A percentile compares a stretch with the other conserved stretches of the same genome.
Evolutionary conservation across 768 basidiomycete genomes (phyloP).

Genomic region (Tricholoma hemisulphureum): DNA sequence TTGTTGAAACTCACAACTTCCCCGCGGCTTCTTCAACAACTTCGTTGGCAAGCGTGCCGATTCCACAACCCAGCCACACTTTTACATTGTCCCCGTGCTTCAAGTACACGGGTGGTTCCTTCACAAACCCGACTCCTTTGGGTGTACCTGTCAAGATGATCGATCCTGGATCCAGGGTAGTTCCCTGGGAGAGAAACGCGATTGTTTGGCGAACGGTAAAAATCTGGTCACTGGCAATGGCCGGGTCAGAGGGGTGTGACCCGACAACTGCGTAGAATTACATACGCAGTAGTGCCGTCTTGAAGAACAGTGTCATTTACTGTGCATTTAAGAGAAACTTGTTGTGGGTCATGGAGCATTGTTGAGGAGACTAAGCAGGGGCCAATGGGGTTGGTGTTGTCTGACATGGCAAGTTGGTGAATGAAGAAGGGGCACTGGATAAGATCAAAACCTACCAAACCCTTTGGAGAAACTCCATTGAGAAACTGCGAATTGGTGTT

Average conservation of each 20-base stretch:
- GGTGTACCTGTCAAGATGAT: constrained; percentile 84
- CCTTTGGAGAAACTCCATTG: constrained; percentile 91
- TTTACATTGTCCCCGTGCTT: constrained; percentile 72
- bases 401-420: constrained; percentile 35
- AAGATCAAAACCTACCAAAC: constrained; percentile 54
- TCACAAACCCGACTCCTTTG: constrained; percentile 78
- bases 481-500: constrained; percentile 74
- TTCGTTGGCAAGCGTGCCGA: constrained; percentile 78
- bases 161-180: constrained; percentile 77
- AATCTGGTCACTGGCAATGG: constrained; percentile 63
- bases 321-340: constrained; percentile 56
- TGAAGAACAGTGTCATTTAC: constrained; percentile 72
- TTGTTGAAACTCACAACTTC: constrained; percentile 38
- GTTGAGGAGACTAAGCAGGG: constrained; percentile 74
- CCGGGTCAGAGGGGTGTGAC: background rate
- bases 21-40: constrained; percentile 64
- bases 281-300: constrained; percentile 77
- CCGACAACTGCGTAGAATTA: background rate
- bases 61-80: constrained; percentile 67
- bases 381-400: constrained; percentile 73
- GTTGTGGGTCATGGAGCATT: constrained; percentile 65
- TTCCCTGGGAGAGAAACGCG: constrained; percentile 79
- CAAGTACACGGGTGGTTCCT: constrained; percentile 66
- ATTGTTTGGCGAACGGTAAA: constrained; percentile 78
- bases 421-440: too few species aligned